Evolutionary conservation across 345 rosid species (phyloP).

Genomic region (Brassica napus): DNA sequence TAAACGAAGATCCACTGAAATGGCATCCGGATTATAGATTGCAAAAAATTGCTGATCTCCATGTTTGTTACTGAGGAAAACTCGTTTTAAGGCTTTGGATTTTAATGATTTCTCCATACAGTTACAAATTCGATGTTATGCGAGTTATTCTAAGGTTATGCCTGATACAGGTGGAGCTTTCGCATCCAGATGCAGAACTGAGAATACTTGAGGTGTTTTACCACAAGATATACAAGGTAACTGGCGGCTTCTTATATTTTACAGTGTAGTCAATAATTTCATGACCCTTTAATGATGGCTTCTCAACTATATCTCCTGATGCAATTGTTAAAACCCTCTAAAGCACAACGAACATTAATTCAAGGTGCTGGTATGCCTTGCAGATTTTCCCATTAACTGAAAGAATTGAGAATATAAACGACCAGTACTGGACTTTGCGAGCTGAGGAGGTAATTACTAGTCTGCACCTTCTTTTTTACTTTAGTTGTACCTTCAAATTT

Average conservation of each 20-base stretch:
- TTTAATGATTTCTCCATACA: background rate
- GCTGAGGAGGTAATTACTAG: slow-evolving; percentile 81
- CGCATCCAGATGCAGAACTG: slow-evolving; percentile 84
- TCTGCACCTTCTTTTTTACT: background rate
- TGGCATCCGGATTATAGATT: slow-evolving; percentile 3
- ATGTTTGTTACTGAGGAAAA: background rate
- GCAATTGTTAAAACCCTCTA: slow-evolving; percentile 3
- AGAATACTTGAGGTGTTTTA: slow-evolving; percentile 89
- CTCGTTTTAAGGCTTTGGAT: background rate
- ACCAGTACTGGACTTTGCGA: slow-evolving; percentile 93
- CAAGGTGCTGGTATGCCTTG: slow-evolving; percentile 28
- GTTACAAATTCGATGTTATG: slow-evolving; percentile 6
- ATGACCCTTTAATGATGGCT: background rate
- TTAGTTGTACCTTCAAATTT: background rate
- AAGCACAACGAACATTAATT: slow-evolving; percentile 15
- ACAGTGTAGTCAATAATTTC: slow-evolving; percentile 10
- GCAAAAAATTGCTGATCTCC: slow-evolving; percentile 11
- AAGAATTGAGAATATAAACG: slow-evolving; percentile 93
- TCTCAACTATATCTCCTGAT: background rate
- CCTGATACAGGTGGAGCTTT: slow-evolving; percentile 77
- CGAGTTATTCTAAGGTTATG: slow-evolving; percentile 16
- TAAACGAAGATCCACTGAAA: slow-evolving; percentile 9
- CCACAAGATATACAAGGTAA: slow-evolving; percentile 94
- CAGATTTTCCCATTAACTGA: slow-evolving; percentile 86
- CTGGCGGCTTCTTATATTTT: slow-evolving; percentile 15